These are phyloP conservation scores for Coniochaeta ligniaria DNA, from an alignment of 2,329 filamentous ascomycete species.

Conservation along the genomic window DNA sequence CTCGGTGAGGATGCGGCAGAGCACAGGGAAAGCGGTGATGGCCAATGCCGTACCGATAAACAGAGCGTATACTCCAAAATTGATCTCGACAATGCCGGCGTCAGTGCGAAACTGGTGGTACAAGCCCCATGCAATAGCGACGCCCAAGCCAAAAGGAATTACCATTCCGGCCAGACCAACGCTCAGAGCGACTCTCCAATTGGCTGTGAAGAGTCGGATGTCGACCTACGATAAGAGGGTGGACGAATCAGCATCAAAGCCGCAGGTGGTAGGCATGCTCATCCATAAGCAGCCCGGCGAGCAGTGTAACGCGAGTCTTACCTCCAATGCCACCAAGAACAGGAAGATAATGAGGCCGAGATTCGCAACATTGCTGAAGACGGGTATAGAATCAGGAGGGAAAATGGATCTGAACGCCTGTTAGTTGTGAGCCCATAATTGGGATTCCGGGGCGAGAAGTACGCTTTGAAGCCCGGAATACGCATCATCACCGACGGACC, in stretches of 20 bases:
- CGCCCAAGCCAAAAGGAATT: slow-evolving; percentile 75
- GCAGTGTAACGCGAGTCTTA: neutral
- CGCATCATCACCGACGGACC: slow-evolving; percentile 84
- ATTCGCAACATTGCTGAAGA: slow-evolving; percentile 72
- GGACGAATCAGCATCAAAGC: neutral
- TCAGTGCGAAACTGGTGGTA: slow-evolving; percentile 62
- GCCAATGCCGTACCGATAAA: slow-evolving; percentile 92
- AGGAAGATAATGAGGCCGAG: slow-evolving; percentile 78
- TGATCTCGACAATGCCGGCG: slow-evolving; percentile 28
- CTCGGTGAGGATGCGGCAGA: slow-evolving; percentile 89
- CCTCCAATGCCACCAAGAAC: slow-evolving; percentile 79
- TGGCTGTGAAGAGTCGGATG: slow-evolving; percentile 65
- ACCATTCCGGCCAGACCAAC: slow-evolving; percentile 76
- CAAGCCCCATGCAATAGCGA: slow-evolving; percentile 72
- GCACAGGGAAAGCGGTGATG: slow-evolving; percentile 85
- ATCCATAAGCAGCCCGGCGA: neutral
- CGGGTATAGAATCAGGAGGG: slow-evolving; percentile 65
- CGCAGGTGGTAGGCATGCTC: too few relatives aligned
- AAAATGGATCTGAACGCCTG: slow-evolving; percentile 54
- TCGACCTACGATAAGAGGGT: slow-evolving; percentile 41
- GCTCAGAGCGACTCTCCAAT: slow-evolving; percentile 72
- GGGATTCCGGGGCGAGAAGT: neutral
- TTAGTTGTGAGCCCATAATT: neutral
- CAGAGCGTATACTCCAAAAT: slow-evolving; percentile 48
- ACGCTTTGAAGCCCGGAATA: slow-evolving; percentile 65